A percentile compares a stretch with the other conserved stretches of the same genome.
phyloP scores from a whole-genome alignment of 169 alveolate genomes.

The Cryptosporidium sp. region DNA sequence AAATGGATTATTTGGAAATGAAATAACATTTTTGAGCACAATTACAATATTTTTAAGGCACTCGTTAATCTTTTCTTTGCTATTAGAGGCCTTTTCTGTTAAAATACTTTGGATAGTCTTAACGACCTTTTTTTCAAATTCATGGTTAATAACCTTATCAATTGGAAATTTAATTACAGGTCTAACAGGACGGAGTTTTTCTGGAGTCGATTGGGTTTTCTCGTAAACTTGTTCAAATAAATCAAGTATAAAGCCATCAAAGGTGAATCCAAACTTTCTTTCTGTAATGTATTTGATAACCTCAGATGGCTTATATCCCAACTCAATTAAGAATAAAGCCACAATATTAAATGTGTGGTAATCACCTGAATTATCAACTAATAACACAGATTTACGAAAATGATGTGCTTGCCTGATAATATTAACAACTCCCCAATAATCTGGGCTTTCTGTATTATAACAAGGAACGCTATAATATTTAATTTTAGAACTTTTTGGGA shows the following conservation, averaged over 20 bases:
- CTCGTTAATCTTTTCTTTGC: conserved; percentile 6
- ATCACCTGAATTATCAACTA: conserved; percentile 61
- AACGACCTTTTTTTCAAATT: background rate
- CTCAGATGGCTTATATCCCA: conserved; percentile 44
- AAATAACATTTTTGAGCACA: conserved; percentile 16
- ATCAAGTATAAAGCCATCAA: conserved; percentile 38
- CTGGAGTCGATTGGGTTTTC: conserved; percentile 19
- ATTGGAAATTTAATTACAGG: conserved; percentile 38
- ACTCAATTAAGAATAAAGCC: conserved; percentile 39
- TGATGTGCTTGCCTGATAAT: conserved; percentile 63
- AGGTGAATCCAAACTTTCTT: conserved; percentile 38
- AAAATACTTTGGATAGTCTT: background rate
- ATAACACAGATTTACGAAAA: conserved; percentile 33
- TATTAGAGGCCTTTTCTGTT: background rate
- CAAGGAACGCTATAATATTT: conserved; percentile 61
- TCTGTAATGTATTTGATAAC: conserved; percentile 22
- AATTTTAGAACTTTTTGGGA: conserved; percentile 47
- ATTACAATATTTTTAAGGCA: conserved; percentile 42
- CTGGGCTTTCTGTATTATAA: conserved; percentile 41
- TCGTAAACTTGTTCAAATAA: conserved; percentile 10
- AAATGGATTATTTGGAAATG: conserved; percentile 34
- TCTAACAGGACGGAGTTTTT: conserved; percentile 33
- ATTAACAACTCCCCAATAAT: conserved; percentile 48
- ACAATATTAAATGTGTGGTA: conserved; percentile 54
- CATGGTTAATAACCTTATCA: background rate